Evolutionary conservation across 768 basidiomycete genomes (phyloP).

Genomic region (Psilocybe cubensis): DNA sequence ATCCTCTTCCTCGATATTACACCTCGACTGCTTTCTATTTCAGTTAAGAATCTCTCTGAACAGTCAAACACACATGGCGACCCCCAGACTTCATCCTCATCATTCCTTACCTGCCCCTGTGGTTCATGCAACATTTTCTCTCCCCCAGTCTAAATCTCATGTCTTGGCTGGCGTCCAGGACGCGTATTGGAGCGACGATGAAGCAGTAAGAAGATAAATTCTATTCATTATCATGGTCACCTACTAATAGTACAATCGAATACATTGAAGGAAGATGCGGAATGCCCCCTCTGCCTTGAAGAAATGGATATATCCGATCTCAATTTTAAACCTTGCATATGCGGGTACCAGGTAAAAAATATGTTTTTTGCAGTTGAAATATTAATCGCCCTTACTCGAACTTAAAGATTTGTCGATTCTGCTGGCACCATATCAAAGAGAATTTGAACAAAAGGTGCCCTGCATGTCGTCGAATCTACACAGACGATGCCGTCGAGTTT

Average conservation of each 20-base stretch:
- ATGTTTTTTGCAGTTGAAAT: conserved; percentile 1
- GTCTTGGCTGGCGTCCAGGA: conserved; percentile 90
- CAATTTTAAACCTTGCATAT: conserved; percentile 98
- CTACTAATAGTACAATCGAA: conserved; percentile 14
- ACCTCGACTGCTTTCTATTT: conserved; percentile 16
- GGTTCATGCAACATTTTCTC: conserved; percentile 68
- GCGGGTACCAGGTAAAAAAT: conserved; percentile 87
- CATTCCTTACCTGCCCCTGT: conserved; percentile 76
- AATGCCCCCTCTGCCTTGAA: conserved; percentile 97
- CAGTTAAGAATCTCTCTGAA: conserved; percentile 5
- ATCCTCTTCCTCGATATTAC: conserved; percentile 15
- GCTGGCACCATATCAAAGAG: conserved; percentile 98
- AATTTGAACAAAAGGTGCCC: conserved; percentile 96
- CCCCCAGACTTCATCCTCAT: conserved; percentile 58
- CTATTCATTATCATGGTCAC: conserved; percentile 4
- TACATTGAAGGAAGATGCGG: conserved; percentile 82
- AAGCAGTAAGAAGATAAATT: conserved; percentile 56
- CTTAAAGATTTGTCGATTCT: conserved; percentile 94
- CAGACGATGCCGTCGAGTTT: conserved; percentile 92
- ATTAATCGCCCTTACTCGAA: conserved; percentile 8
- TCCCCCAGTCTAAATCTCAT: conserved; percentile 82
- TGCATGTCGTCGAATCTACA: conserved; percentile 92
- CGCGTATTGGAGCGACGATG: conserved; percentile 97
- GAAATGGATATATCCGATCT: conserved; percentile 99
- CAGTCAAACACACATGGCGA: conserved; percentile 42